Base-by-base conservation (phyloP, 2,329 filamentous ascomycete species). In the Diplocarpon rosae region DNA sequence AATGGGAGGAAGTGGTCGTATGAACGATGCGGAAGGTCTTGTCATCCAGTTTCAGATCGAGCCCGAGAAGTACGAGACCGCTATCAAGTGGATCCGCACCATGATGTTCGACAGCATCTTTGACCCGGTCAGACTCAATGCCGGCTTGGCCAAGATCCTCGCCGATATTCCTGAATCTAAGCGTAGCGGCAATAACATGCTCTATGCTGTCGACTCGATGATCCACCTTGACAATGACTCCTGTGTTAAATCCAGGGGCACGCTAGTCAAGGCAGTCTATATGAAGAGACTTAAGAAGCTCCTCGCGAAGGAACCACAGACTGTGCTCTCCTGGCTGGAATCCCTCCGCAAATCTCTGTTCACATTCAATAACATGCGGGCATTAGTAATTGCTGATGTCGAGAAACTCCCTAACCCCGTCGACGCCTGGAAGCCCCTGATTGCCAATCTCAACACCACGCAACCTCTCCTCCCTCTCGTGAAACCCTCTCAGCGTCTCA, bases 161-260 rank as follows among this genome's bases (percentile, higher is more conserved):
- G 88, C 89, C 2, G 90, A 96, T 56, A 83, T 98, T 14, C 92
- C 92, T 0, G 88, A 95, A 59, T 73, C 80, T 42, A 98, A 96
- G 70, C 85, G 92, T 34, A 85, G 84, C 55, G 92, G 92, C 1
- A 76, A 80, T 45, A 68, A 69, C 34, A 82, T 82, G 78, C 68
- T 76, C 3, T 67, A 66, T 44, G 76, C 80, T 51, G 71, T 82
- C 46, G 78, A 92, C 55, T 75, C 80, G 50, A 87, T 90, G 65
- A 76, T 93, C 16, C 86, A 95, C 62, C 78, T 85, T 56, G 74
- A 83, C n/a, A 75, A 76, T 27, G 78, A 85, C 17, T 89, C 87
- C 0, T 77, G 88, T 43, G 69, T 80, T 24, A 83, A 86, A 37
- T 85, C 89, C 2, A 82, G 81, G 55, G 82, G 82, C 44, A 88